Base-by-base conservation (phyloP, 2,329 filamentous ascomycete genomes). In the Aspergillus fijiensis region DNA sequence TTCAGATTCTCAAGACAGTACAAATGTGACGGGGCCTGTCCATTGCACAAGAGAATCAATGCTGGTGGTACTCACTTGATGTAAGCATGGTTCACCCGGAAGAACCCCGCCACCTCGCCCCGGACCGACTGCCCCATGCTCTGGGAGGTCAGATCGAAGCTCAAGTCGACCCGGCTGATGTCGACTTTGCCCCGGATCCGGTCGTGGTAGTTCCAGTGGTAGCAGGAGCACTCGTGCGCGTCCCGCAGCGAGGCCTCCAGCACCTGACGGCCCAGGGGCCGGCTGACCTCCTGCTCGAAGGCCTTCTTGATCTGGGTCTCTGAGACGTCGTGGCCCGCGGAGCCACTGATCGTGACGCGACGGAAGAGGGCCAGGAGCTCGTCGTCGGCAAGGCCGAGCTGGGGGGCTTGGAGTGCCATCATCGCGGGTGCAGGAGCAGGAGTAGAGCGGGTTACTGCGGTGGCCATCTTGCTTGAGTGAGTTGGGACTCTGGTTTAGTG, bases 141-240 rank as follows among this genome's bases (percentile, higher is more conserved):
- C 53, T 55, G 47, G 29, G 53, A 55, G 45, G n/a, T 49, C 42
- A 55, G 29, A 27, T 55, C 53, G 19, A 55, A 55, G 7, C 27
- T 21, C 53, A 55, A 25, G 4, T 55, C 53, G 31, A 55, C 53
- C 10, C 53, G 53, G 21, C n/a, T 33, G 53, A 55, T 55, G 25
- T 19, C 23, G 53, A 55, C 53, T 16, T 47, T 55, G 25, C 53
- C 53, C 11, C 53, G 45, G 45, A 55, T 55, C 5, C 42, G 16
- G 45, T 55, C 53, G 5, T 55, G 53, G 53, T 55, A 55, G 27
- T 55, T 55, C 53, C 53, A 55, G 53, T 55, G 53, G 29, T 49
- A 49, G 53, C 53, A 55, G 4, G 53, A 55, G 53, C 53, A 55
- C 4, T 19, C 14, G 19, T 55, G 47, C 23, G 42, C 42, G 10